Percentiles rank a stretch among this genome's conserved stretches.
These are phyloP conservation scores for Jatropha podagrica DNA, from an alignment of 441 rosid genomes.

Conservation along the genomic window DNA sequence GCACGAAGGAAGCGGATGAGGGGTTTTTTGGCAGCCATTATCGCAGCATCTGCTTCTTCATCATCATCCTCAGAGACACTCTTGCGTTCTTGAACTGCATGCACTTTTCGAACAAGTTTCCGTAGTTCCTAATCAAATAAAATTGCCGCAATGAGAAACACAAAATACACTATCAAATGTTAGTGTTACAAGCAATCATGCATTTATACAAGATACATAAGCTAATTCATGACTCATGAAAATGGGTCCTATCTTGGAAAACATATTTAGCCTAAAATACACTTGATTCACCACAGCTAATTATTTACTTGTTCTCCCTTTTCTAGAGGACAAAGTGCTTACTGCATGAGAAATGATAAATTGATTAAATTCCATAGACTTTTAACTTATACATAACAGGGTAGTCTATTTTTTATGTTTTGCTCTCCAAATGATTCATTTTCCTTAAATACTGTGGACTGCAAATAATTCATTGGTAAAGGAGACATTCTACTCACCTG, in stretches of 20 bases:
- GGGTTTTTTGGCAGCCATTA: constrained; percentile 50
- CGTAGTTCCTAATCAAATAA: constrained; percentile 57
- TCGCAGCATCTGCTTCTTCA: constrained; percentile 37
- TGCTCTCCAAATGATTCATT: background rate
- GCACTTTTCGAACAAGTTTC: constrained; percentile 65
- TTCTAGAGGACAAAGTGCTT: background rate
- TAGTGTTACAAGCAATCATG: background rate
- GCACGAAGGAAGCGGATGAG: constrained; percentile 47
- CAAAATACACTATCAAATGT: background rate
- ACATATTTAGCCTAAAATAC: background rate
- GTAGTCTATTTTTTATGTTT: background rate
- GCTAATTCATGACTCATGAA: too few species aligned
- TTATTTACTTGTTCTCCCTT: background rate
- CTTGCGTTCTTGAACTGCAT: constrained; percentile 42
- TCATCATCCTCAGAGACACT: constrained; percentile 34
- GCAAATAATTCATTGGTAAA: background rate
- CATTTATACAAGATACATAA: background rate
- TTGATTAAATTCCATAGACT: background rate
- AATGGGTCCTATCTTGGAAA: background rate
- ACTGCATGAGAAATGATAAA: background rate
- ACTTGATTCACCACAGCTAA: background rate
- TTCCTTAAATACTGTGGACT: background rate
- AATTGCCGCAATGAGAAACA: background rate
- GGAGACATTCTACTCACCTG: constrained; percentile 49
- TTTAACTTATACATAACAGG: background rate